Base-by-base conservation (phyloP, 345 rosid genomes). In the Raphanus sativus region DNA sequence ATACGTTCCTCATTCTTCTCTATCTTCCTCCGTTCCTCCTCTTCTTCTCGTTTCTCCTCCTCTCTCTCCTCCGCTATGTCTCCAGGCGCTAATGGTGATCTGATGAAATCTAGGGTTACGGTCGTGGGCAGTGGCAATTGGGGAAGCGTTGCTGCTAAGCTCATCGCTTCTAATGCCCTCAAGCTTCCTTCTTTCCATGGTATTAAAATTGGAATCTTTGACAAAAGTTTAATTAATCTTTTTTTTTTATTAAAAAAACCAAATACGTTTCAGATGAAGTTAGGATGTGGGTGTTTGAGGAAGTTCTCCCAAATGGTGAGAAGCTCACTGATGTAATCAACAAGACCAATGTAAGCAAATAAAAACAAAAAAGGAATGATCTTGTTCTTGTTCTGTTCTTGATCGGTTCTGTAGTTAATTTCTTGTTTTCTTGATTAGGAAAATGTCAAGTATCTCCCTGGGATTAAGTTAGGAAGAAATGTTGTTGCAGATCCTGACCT, bases 101-200 rank as follows among this genome's bases (percentile, higher is more conserved):
- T 5, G 82, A 75, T 5, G 82, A 75, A 83, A 81, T 88, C 90
- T 21, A 89, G 78, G 75, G 96, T 95, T 77, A 89, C 98, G 10
- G 85, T 92, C 56, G 89, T 95, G 5, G 99, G 99, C 0, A 92
- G 99, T 83, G 99, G 99, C 26, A 92, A 91, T 80, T 95, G 98
- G 99, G 98, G 99, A 24, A 95, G 97, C 71, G 98, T 92, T 30
- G 99, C 98, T 71, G 89, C 98, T 73, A 95, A 89, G 81, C 98
- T 95, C 88, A 87, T 95, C 81, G 99, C 97, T 63, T 91, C 90
- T 24, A 95, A 92, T 83, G 80, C 96, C 80, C 82, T 87, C 84
- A 87, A 81, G 74, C 89, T 91, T 77, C 50, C 76, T 74, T 89
- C 89, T 52, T 91, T 92, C 75, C 93, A 95, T 62, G 98, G 99